Conservation (phyloP, 1,284 basidiomycete species). For the Apiotrichum domesticum region DNA sequence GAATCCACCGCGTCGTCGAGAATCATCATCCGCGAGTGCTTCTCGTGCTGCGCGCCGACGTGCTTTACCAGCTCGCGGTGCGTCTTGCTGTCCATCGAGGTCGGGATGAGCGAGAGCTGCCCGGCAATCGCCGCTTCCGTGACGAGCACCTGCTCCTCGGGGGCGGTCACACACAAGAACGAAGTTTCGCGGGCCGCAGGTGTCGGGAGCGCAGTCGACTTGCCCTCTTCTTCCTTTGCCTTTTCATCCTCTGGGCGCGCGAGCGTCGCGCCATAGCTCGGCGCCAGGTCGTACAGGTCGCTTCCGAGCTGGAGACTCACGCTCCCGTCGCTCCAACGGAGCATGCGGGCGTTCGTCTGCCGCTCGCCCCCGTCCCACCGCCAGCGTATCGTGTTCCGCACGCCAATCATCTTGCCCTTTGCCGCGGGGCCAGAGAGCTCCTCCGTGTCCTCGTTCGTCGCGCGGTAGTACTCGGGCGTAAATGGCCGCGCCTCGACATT, state of each 20-base stretch:
- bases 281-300: constrained; percentile 43
- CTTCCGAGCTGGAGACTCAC: constrained; percentile 42
- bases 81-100: constrained; percentile 38
- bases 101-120: constrained; percentile 35
- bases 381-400: constrained; percentile 46
- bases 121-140: constrained; percentile 39
- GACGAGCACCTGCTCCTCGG: constrained; percentile 31
- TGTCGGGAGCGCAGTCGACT: no score
- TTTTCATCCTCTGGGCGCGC: constrained; percentile 13
- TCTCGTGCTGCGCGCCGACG: constrained; percentile 41
- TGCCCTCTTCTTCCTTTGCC: background rate
- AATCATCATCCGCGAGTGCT: constrained; percentile 41
- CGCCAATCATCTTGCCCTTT: constrained; percentile 41
- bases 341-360: constrained; percentile 41
- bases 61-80: constrained; percentile 42
- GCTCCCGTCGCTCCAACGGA: constrained; percentile 46
- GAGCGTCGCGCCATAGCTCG: constrained; percentile 34
- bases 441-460: constrained; percentile 22
- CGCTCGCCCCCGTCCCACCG: constrained; percentile 38
- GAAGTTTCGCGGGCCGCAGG: constrained; percentile 17
- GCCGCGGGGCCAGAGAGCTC: constrained; percentile 24
- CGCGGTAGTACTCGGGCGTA: constrained; percentile 39
- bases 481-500: constrained; percentile 41
- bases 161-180: constrained; percentile 29
- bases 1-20: constrained; percentile 34